Evolutionary conservation across 805 yeast genomes (phyloP), one percentile per base, ranked within the genome.

Genomic region (Candida tallmaniae): DNA sequence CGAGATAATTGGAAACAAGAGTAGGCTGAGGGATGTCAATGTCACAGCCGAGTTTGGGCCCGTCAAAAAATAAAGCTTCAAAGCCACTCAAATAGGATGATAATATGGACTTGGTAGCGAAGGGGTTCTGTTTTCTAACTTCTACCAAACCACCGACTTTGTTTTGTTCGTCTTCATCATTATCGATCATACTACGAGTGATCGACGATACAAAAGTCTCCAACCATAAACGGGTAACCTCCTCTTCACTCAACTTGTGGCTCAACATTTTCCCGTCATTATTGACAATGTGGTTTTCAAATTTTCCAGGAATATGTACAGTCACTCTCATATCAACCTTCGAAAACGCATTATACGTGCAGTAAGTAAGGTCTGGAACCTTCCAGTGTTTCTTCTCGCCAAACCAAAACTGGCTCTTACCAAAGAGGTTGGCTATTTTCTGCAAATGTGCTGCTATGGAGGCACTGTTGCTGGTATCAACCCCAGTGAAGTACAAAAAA

Each of bases 81-180:
- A 83, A 83, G 1, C 80, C 84, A 15, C 62, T 60, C 34, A 85
- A 54, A 51, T 86, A 86, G 34, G 59, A 55, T 18, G 54, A 48
- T 42, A 66, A 50, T 28, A 50, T 52, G 35, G 62, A 60, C 7
- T 64, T 61, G 21, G 59, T 61, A 18, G 68, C 52, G 40, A 93
- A 73, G 4, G 97, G 97, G 48, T 87, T 83, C 37, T 86, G 68
- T 39, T 82, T 78, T 45, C 96, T 74, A 24, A 93, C 82, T 52
- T 89, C 95, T 7, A 88, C 95, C 36, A 93, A 50, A 64, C 83
- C 62, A 60, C 80, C 57, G 10, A 55, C 57, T 35, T 62, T 62
- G 40, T 65, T 63, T 27, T 54, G 55, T 36, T 83, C 90, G 29
- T 80, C 87, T 33, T 87, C 95, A 33, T 84, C 87, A 5, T 62